Conservation (phyloP, 169 alveolate species). For the Plasmodium knowlesi region DNA sequence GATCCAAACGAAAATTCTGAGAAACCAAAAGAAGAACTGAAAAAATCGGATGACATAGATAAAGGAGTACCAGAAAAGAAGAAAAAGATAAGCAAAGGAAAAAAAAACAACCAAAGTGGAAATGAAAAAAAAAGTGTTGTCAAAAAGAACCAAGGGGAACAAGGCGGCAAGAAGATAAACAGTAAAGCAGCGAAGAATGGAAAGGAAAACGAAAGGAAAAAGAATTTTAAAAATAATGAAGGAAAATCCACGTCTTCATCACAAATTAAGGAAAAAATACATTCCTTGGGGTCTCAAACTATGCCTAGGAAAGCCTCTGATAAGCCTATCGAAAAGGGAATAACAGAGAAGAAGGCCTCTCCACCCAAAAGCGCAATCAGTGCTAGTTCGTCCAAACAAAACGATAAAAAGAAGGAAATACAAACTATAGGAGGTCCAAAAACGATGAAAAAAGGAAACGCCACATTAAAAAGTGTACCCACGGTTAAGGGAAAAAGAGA, state of each 20-base stretch:
- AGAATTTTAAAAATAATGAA: neutral
- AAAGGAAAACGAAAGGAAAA: neutral
- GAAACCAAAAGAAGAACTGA: neutral
- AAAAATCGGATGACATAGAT: neutral
- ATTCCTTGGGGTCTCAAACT: neutral
- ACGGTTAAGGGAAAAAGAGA: neutral
- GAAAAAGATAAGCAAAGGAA: neutral
- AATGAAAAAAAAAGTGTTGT: neutral
- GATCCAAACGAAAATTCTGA: neutral
- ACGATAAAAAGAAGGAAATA: neutral
- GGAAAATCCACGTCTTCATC: neutral
- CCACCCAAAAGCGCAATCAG: constrained; percentile 1
- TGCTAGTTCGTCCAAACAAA: neutral
- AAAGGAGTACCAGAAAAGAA: neutral
- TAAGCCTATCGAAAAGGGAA: neutral
- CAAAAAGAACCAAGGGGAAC: neutral
- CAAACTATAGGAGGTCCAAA: neutral
- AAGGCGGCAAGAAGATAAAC: neutral
- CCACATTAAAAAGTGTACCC: neutral
- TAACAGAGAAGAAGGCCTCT: neutral
- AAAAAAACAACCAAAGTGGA: neutral
- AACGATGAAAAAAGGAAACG: neutral
- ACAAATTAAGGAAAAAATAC: neutral
- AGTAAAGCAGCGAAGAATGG: neutral
- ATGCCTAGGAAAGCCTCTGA: neutral